Percentiles rank a stretch among this genome's conserved stretches.
Conservation (phyloP, 78 protist species). For the Andalucia godoyi region DNA sequence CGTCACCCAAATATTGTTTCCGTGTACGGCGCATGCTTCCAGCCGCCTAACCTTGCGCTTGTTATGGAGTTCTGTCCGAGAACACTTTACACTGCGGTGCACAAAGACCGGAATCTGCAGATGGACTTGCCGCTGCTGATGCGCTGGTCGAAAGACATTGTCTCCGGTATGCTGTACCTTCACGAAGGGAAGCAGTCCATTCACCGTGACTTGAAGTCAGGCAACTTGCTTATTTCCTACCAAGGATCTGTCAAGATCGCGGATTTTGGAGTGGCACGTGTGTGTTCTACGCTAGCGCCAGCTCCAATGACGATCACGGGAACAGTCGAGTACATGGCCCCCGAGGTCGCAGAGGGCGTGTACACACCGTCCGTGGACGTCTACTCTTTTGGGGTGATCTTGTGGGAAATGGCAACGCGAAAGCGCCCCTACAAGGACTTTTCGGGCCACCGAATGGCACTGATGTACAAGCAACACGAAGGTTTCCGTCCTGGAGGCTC, state of each 20-base stretch:
- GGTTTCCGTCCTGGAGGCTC: no score
- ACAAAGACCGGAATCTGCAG: neutral
- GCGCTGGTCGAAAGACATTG: slow-evolving; percentile 21
- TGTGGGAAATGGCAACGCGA: slow-evolving; percentile 63
- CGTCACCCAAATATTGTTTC: slow-evolving; percentile 10
- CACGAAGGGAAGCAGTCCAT: slow-evolving; percentile 37
- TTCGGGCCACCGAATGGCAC: slow-evolving; percentile 21
- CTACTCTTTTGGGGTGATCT: slow-evolving; percentile 12
- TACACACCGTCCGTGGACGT: slow-evolving; percentile 8
- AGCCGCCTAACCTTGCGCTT: neutral
- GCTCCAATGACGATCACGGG: neutral
- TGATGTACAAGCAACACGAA: no score
- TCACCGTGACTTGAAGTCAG: slow-evolving; percentile 54
- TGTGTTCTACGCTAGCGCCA: neutral
- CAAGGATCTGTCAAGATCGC: slow-evolving; percentile 33
- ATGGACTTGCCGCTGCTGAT: slow-evolving; percentile 11
- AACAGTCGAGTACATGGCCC: slow-evolving; percentile 15
- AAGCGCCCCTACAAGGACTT: slow-evolving; percentile 43
- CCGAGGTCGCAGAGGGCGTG: slow-evolving; percentile 21
- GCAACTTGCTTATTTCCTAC: slow-evolving; percentile 38
- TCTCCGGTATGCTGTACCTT: slow-evolving; percentile 39
- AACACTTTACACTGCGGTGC: neutral
- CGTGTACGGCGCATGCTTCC: slow-evolving; percentile 16
- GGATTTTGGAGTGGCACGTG: slow-evolving; percentile 46
- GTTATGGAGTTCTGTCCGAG: no score